Evolutionary conservation across 2,329 filamentous ascomycete genomes (phyloP), one percentile per base, ranked within the genome.

Genomic region (Talaromyces pinophilus): DNA sequence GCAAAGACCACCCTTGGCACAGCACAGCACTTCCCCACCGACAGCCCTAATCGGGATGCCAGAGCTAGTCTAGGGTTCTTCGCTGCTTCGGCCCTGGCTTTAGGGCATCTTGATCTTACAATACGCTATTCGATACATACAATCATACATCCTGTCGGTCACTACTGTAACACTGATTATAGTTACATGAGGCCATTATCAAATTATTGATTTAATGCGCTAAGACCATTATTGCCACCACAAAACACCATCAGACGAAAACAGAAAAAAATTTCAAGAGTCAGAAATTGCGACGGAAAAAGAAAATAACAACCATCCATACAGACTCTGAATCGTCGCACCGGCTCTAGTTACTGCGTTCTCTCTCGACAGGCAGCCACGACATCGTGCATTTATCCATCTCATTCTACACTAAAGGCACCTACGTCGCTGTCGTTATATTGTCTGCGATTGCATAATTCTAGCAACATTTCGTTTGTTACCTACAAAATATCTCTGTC

Each of bases 111-210:
- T 8, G 25, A 30, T 30, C 15, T 52, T 52, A 52, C 50, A 54
- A 17, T 54, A 54, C 48, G 40, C 5, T 8, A 42, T n/a, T 42
- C 48, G 25, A 44, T 42, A 42, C n/a, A 25, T 59, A 25, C 33
- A 25, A 48, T 25, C 48, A 59, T 40, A 46, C 57, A 33, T 42
- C 13, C 38, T 44, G 57, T 28, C 40, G 22, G 54, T 57, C 57
- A 17, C 57, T 60, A 60, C 52, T 64, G 30, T 59, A 54, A 57
- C 52, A 59, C 42, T 25, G 28, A 40, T 57, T 64, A 46, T 64
- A 59, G 62, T 64, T 64, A 64, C 62, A 64, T 64, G 62, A 64
- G 62, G 50, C 62, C 62, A 64, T 64, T 64, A 64, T 64, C 62
- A 59, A 64, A 64, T 57, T n/a, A 57, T 57, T 57, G 38, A 46